Base-by-base conservation (phyloP, 208 protist species). In the Acanthamoeba castellanii region DNA sequence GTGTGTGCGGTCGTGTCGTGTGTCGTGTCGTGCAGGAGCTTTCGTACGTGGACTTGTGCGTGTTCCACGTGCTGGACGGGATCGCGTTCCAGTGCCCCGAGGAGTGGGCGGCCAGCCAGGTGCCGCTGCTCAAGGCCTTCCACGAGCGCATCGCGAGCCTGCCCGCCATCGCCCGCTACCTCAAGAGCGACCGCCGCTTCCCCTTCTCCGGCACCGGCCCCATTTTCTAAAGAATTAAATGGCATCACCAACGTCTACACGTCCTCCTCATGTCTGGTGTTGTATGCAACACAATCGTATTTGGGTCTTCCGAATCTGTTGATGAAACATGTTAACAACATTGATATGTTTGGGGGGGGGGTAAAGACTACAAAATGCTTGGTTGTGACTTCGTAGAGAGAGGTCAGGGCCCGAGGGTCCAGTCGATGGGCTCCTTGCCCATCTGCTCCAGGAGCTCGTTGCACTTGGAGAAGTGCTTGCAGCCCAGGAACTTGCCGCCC, bases 391-490 rank as follows among this genome's bases (percentile, higher is more conserved):
- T n/a, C n/a, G n/a, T n/a, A n/a, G n/a, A n/a, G n/a, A n/a, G n/a
- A n/a, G n/a, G n/a, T 87, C 42, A 87, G 9, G 78, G 78, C 13
- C 8, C 11, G 59, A 92, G 87, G 25, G 78, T 50, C 95, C 95
- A 96, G 78, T 96, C 72, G 59, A 96, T 95, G 55, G 85, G 74
- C 22, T 16, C 20, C 27, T 27, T 74, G 90, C 89, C 94, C 32
- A 37, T 20, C 55, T 37, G 25, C 27, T 61, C 66, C 6, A 97
- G 94, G 4, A 94, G 42, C 9, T 95, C 72, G 59, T 97, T 97
- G 84, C 47, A 55, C 95, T 93, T 76, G 55, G 72, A 76, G 95
- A 97, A 97, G 94, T 96, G 95, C 0, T 95, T 95, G 95, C 95
- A 97, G 6, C 96, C 96, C 9, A 96, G 95, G 95, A 96, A 97